Percentiles rank a stretch among this genome's conserved stretches.
These are phyloP conservation scores for Termitomyces sp. DNA, from an alignment of 1,284 basidiomycete genomes.

Conservation along the genomic window DNA sequence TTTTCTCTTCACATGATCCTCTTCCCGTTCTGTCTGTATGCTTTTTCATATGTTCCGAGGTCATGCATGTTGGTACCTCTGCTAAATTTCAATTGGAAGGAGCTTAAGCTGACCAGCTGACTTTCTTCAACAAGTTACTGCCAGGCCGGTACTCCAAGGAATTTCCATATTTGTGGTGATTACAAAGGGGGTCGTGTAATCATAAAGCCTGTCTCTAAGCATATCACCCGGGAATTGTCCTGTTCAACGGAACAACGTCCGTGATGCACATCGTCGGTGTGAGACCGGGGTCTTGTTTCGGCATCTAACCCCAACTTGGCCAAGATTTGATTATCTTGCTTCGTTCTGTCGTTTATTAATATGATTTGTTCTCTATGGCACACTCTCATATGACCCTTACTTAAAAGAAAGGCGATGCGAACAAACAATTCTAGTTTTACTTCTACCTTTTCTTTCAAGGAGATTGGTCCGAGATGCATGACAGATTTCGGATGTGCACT, in stretches of 20 bases:
- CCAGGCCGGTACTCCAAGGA: neutral
- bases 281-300: neutral
- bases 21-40: neutral
- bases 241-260: neutral
- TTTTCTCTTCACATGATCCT: neutral
- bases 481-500: neutral
- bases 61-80: neutral
- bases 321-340: neutral
- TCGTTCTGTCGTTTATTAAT: neutral
- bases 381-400: neutral
- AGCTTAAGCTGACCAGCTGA: neutral
- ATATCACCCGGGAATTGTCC: neutral
- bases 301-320: neutral
- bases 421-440: neutral
- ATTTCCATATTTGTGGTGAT: neutral
- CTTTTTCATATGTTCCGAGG: neutral
- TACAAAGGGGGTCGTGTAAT: conserved; percentile 3
- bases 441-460: no score
- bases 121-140: neutral
- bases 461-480: neutral
- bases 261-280: neutral
- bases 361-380: neutral
- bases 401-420: neutral
- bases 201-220: neutral
- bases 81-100: neutral